Evolutionary conservation across 345 rosid genomes (phyloP).

Genomic region (Anacardium occidentale): DNA sequence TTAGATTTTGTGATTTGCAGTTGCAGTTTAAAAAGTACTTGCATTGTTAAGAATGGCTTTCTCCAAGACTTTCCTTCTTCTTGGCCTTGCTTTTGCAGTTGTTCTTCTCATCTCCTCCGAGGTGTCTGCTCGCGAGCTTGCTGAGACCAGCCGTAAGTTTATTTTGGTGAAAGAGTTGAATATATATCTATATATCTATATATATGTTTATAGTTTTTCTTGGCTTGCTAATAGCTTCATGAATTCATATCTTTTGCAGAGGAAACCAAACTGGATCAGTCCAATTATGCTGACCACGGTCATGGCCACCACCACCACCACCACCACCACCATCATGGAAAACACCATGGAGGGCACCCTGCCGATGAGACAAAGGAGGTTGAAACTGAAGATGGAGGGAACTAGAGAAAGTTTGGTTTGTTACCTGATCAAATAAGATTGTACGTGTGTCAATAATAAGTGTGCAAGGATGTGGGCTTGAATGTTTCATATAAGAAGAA

Average conservation of each 20-base stretch:
- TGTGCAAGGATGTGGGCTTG: too few species aligned
- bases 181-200: too few species aligned
- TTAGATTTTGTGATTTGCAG: too few species aligned
- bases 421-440: too few species aligned
- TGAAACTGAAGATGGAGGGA: constrained; percentile 5
- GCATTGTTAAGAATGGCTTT: constrained; percentile 8
- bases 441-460: too few species aligned
- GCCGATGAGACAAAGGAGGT: neutral
- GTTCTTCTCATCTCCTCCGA: constrained; percentile 24
- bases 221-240: neutral
- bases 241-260: neutral
- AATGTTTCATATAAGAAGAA: too few species aligned
- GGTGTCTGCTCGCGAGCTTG: constrained; percentile 28
- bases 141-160: constrained; percentile 16
- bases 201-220: neutral
- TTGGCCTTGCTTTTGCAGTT: constrained; percentile 21
- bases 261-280: neutral
- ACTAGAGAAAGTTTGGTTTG: neutral
- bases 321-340: neutral
- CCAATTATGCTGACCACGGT: neutral
- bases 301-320: constrained; percentile 12
- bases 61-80: constrained; percentile 25
- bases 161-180: neutral
- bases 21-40: neutral
- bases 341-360: constrained; percentile 5